A percentile compares a stretch with the other conserved stretches of the same genome.
phyloP scores from a whole-genome alignment of 306 rosid species.

The Sesbania bispinosa region DNA sequence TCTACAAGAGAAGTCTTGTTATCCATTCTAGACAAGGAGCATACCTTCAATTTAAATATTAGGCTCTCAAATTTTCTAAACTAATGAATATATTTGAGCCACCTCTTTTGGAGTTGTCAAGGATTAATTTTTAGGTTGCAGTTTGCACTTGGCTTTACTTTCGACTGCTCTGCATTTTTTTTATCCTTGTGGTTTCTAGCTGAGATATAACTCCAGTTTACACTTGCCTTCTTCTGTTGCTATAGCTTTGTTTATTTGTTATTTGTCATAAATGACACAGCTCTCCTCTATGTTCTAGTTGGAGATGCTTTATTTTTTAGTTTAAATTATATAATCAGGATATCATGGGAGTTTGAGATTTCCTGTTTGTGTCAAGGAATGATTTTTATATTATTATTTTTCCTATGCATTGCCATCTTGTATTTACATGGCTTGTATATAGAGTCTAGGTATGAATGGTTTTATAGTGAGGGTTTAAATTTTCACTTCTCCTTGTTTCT shows the following conservation, averaged over 20 bases:
- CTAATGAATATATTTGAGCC: not conserved
- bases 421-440: not conserved
- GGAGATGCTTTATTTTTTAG: not conserved
- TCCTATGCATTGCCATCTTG: slow-evolving; percentile 6
- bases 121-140: not conserved
- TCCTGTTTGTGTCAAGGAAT: not conserved
- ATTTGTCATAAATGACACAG: not conserved
- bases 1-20: not conserved
- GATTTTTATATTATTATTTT: slow-evolving; percentile 6
- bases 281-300: not conserved
- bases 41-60: slow-evolving; percentile 10
- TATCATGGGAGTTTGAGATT: not conserved
- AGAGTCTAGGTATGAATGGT: not conserved
- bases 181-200: slow-evolving; percentile 2
- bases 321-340: not conserved
- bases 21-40: slow-evolving; percentile 6
- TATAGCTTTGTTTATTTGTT: not conserved
- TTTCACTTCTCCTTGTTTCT: not conserved
- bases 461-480: not conserved
- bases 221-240: slow-evolving; percentile 13
- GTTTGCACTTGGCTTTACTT: slow-evolving; percentile 4
- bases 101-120: not conserved
- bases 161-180: slow-evolving; percentile 1
- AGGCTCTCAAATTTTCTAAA: not conserved
- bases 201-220: slow-evolving; percentile 1